phyloP scores from a whole-genome alignment of 2,329 filamentous ascomycete species.

The Talaromyces verruculosus region DNA sequence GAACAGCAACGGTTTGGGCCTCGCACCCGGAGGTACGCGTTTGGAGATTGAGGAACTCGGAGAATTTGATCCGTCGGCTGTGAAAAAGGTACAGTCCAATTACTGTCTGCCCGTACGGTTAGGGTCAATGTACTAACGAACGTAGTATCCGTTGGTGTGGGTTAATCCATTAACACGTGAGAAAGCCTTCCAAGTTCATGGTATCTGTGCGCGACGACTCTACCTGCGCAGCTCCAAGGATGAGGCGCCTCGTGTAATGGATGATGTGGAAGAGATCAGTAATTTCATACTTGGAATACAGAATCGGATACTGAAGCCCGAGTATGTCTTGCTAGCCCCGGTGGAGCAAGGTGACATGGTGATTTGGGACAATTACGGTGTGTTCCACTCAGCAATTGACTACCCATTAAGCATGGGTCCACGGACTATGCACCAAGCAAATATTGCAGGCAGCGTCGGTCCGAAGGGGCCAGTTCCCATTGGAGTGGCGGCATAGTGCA shows the following conservation, averaged over 20 bases:
- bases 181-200: slow-evolving; percentile 48
- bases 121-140: slow-evolving; percentile 1
- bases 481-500: not conserved
- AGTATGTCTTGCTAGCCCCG: slow-evolving; percentile 43
- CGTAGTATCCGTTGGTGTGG: slow-evolving; percentile 50
- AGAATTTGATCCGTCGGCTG: slow-evolving; percentile 15
- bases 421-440: slow-evolving; percentile 51
- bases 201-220: slow-evolving; percentile 42
- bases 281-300: slow-evolving; percentile 13
- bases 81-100: slow-evolving; percentile 13
- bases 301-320: slow-evolving; percentile 31
- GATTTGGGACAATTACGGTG: slow-evolving; percentile 48
- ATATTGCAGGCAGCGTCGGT: slow-evolving; percentile 40
- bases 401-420: slow-evolving; percentile 42
- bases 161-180: slow-evolving; percentile 46
- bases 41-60: slow-evolving; percentile 14
- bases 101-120: not conserved
- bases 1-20: slow-evolving; percentile 43
- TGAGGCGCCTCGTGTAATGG: slow-evolving; percentile 1
- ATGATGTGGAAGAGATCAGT: slow-evolving; percentile 15
- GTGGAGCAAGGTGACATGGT: slow-evolving; percentile 48
- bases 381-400: slow-evolving; percentile 48
- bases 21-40: slow-evolving; percentile 24
- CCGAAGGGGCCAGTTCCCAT: slow-evolving; percentile 30
- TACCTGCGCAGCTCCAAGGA: slow-evolving; percentile 7